Evolutionary conservation across 148 eudicot genomes (phyloP).

Genomic region (Vaccinium vitisidaea): DNA sequence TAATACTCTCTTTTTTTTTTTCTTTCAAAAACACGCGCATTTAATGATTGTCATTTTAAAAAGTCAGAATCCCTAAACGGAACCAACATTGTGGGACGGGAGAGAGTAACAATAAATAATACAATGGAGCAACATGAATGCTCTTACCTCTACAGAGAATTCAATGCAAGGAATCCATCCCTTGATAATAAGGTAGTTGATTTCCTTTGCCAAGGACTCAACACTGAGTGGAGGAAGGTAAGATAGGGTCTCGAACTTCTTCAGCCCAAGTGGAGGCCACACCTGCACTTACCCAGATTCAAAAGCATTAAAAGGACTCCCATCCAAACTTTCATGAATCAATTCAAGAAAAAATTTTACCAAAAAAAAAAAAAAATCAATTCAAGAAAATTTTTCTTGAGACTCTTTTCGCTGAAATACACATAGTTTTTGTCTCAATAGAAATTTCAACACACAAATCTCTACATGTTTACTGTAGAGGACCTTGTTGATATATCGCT

Average conservation of each 20-base stretch:
- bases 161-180: conserved; percentile 80
- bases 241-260: conserved; percentile 71
- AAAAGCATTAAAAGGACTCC: background rate
- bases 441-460: too few species aligned
- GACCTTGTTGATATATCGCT: too few species aligned
- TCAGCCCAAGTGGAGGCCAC: conserved; percentile 58
- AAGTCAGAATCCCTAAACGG: too few species aligned
- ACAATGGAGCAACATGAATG: background rate
- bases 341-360: background rate
- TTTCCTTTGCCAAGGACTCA: conserved; percentile 35
- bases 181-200: conserved; percentile 54
- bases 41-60: too few species aligned
- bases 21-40: too few species aligned
- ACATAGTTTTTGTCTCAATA: too few species aligned
- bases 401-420: too few species aligned
- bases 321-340: background rate
- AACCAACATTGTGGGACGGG: too few species aligned
- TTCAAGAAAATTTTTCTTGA: background rate
- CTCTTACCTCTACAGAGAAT: conserved; percentile 41
- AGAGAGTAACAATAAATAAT: background rate
- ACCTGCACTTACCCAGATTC: conserved; percentile 31
- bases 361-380: background rate
- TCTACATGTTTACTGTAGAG: too few species aligned
- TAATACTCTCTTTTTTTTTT: too few species aligned
- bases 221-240: conserved; percentile 53